A percentile compares a stretch with the other conserved stretches of the same genome.
phyloP scores from a whole-genome alignment of 257 asterid species.

The Solanum paucissectum region DNA sequence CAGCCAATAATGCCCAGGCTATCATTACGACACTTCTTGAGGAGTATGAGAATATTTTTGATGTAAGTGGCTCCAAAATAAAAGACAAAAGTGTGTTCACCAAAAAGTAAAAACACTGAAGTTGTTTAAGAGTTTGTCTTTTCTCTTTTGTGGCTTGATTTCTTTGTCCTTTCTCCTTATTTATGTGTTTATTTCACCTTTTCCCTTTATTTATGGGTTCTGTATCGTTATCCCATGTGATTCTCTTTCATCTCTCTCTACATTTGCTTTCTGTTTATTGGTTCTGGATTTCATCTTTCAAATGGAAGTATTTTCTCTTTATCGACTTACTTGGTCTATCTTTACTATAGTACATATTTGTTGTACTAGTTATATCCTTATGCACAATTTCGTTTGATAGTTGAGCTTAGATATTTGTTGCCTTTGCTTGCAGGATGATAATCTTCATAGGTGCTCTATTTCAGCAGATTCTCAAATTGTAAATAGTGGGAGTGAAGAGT shows the following conservation, averaged over 20 bases:
- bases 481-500: conserved; percentile 63
- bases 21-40: conserved; percentile 70
- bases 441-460: conserved; percentile 62
- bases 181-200: not conserved
- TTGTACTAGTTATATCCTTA: not conserved
- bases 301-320: not conserved
- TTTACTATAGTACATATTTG: not conserved
- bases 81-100: not conserved
- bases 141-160: not conserved
- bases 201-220: not conserved
- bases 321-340: not conserved
- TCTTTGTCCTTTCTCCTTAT: not conserved
- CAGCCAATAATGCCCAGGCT: conserved; percentile 87
- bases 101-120: not conserved
- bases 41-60: conserved; percentile 70
- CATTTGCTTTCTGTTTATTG: not conserved
- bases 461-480: conserved; percentile 74
- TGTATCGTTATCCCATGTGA: not conserved
- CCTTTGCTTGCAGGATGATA: conserved; percentile 51
- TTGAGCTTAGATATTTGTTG: conserved; percentile 4
- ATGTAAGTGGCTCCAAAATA: conserved; percentile 37
- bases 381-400: not conserved
- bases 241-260: not conserved
- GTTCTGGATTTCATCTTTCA: not conserved
- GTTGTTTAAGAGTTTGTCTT: not conserved